Evolutionary conservation across 169 alveolate species (phyloP).

Genomic region (Amoebophrya sp.): DNA sequence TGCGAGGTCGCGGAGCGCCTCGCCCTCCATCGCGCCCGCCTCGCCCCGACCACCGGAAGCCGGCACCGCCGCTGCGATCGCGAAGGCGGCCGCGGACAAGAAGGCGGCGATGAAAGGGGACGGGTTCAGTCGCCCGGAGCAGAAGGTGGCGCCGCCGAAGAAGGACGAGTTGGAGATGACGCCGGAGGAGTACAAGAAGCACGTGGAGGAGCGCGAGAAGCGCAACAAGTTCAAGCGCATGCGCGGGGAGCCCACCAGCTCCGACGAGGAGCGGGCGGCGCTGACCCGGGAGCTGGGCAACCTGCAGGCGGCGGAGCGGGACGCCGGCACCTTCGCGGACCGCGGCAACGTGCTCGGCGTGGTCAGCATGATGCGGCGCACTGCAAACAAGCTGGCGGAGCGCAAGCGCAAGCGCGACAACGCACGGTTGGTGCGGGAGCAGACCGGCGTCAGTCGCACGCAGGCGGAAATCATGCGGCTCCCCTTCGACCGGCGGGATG

Average conservation of each 20-base stretch:
- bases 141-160: not conserved
- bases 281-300: slow-evolving; percentile 9
- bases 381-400: not conserved
- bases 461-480: slow-evolving; percentile 23
- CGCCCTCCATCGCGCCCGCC: not conserved
- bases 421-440: not conserved
- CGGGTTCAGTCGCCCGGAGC: not conserved
- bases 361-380: not conserved
- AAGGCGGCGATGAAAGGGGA: not conserved
- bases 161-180: not conserved
- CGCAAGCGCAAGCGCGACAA: not conserved
- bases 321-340: not conserved
- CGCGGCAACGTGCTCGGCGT: not conserved
- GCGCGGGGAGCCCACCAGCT: not conserved
- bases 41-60: not conserved
- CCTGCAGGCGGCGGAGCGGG: slow-evolving; percentile 16
- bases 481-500: slow-evolving; percentile 17
- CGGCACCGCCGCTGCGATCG: not conserved
- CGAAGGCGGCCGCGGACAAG: not conserved
- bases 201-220: not conserved
- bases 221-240: slow-evolving; percentile 10
- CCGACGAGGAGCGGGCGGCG: not conserved
- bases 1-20: not conserved
- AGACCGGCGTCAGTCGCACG: not conserved
- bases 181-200: not conserved